A percentile compares a stretch with the other conserved stretches of the same genome.
Evolutionary conservation across 371 early-diverging fungal genomes (phyloP).

Genomic region (Rhizopus delemar): DNA sequence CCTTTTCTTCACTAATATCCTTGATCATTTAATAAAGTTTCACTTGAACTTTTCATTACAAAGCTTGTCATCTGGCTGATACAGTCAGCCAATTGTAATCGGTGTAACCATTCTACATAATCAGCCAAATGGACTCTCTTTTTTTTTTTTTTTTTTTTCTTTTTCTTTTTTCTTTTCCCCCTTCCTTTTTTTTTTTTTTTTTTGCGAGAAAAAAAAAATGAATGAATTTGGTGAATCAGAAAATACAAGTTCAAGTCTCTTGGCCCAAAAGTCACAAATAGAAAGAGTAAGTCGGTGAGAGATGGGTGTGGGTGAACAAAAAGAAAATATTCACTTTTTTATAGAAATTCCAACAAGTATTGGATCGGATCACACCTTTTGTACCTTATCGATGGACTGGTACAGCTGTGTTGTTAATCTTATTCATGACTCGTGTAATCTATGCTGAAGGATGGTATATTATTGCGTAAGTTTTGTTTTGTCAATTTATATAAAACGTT

Average conservation of each 20-base stretch:
- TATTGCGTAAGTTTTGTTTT: slow-evolving; percentile 62
- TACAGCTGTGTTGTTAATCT: slow-evolving; percentile 61
- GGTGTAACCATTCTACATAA: too few species aligned
- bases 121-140: too few species aligned
- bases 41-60: too few species aligned
- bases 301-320: background rate
- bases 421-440: slow-evolving; percentile 83
- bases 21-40: too few species aligned
- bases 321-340: background rate
- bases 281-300: slow-evolving; percentile 37
- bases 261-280: slow-evolving; percentile 42
- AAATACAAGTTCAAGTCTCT: slow-evolving; percentile 33
- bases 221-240: slow-evolving; percentile 35
- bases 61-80: too few species aligned
- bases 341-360: slow-evolving; percentile 21
- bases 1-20: too few species aligned
- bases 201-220: slow-evolving; percentile 15
- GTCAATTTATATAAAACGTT: background rate
- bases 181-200: background rate
- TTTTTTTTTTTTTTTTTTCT: too few species aligned
- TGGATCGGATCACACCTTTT: slow-evolving; percentile 79
- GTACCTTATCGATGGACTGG: slow-evolving; percentile 74
- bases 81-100: too few species aligned
- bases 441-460: slow-evolving; percentile 93
- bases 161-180: background rate